These are phyloP conservation scores for Pichia manshurica DNA, from an alignment of 805 yeast genomes.

Conservation along the genomic window DNA sequence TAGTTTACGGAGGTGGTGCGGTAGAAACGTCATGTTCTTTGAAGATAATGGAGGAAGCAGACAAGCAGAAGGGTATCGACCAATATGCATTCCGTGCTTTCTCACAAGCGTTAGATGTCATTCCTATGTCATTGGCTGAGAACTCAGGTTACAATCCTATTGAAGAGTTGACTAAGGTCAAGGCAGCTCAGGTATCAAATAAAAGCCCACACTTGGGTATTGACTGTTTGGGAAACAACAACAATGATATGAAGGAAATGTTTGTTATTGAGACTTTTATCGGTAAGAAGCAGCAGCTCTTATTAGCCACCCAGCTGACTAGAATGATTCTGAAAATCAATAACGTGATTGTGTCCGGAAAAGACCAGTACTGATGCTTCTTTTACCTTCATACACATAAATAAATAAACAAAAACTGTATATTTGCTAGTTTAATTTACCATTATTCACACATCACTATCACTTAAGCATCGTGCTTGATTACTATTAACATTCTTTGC, in stretches of 20 bases:
- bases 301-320: constrained; percentile 93
- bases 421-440: constrained; percentile 2
- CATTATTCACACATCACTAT: too few relatives aligned
- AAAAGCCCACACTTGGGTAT: constrained; percentile 73
- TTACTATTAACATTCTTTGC: neutral
- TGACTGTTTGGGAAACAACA: constrained; percentile 85
- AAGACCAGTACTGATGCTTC: constrained; percentile 24
- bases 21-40: constrained; percentile 92
- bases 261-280: constrained; percentile 96
- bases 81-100: constrained; percentile 98
- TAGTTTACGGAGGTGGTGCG: constrained; percentile 99
- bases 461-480: too few relatives aligned
- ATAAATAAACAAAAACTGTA: constrained; percentile 1
- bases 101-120: constrained; percentile 80
- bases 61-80: constrained; percentile 88
- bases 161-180: constrained; percentile 77
- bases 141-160: constrained; percentile 95
- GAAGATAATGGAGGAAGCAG: constrained; percentile 88
- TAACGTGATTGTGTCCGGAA: constrained; percentile 74
- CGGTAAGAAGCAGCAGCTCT: constrained; percentile 93
- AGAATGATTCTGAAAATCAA: constrained; percentile 97
- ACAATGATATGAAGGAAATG: constrained; percentile 87
- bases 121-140: constrained; percentile 94
- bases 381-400: neutral
- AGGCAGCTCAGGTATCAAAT: constrained; percentile 78